Percentiles rank a stretch among this genome's conserved stretches.
These are phyloP conservation scores for Leccinum subtestaceum DNA, from an alignment of 768 basidiomycete species.

Conservation along the genomic window DNA sequence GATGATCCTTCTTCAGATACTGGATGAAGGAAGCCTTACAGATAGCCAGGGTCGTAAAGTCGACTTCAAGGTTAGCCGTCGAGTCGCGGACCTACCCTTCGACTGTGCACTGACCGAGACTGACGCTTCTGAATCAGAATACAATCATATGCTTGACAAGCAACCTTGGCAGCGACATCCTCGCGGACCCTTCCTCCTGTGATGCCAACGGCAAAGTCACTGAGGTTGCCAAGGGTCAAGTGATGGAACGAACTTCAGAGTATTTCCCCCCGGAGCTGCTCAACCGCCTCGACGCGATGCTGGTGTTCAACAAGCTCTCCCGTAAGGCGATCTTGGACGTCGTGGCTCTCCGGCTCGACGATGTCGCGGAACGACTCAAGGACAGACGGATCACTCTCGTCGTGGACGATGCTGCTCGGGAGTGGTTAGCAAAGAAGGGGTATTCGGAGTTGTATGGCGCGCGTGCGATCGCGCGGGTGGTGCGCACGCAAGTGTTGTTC, in stretches of 20 bases:
- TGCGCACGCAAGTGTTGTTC: conserved; percentile 77
- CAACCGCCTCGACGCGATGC: conserved; percentile 83
- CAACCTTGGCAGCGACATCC: conserved; percentile 80
- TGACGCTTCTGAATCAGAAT: conserved; percentile 45
- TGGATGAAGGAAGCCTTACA: conserved; percentile 87
- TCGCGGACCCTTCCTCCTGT: conserved; percentile 64
- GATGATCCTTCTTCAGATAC: conserved; percentile 86
- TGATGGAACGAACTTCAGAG: conserved; percentile 70
- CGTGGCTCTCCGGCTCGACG: too few relatives aligned
- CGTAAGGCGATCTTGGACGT: conserved; percentile 66
- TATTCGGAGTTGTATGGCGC: conserved; percentile 88
- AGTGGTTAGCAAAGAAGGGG: conserved; percentile 73
- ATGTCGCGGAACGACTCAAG: conserved; percentile 56
- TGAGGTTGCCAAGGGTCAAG: conserved; percentile 50
- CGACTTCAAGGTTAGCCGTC: conserved; percentile 67
- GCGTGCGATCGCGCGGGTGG: conserved; percentile 72
- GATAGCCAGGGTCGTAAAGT: conserved; percentile 92
- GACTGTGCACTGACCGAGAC: not conserved
- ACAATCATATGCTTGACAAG: conserved; percentile 90
- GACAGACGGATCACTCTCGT: conserved; percentile 68
- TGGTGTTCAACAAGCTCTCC: conserved; percentile 90
- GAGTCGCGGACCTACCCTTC: not conserved
- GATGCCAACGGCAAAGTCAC: conserved; percentile 64
- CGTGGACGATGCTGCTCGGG: conserved; percentile 56
- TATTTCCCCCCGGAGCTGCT: conserved; percentile 90